Percentiles rank a stretch among this genome's conserved stretches.
Conservation (phyloP, 176 grass and related monocot genomes). For the Alopecurus myosuroides region DNA sequence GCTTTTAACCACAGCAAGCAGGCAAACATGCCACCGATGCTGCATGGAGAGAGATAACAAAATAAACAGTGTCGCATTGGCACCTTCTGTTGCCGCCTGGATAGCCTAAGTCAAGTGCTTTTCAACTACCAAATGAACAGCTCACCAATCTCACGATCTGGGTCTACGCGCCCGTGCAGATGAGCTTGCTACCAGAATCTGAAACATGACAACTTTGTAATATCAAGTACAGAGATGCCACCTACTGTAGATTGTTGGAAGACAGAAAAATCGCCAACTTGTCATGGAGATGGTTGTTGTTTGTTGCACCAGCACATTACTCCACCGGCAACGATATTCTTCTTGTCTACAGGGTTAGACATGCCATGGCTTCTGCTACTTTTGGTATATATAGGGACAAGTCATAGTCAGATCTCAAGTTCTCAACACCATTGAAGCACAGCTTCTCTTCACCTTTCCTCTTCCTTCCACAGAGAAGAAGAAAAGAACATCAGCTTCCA, state of each 20-base stretch:
- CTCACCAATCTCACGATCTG: background rate
- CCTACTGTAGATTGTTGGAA: background rate
- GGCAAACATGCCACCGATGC: background rate
- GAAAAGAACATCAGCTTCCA: background rate
- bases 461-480: background rate
- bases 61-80: background rate
- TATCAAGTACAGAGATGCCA: background rate
- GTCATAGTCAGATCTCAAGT: background rate
- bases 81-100: no score
- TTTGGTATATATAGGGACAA: slow-evolving; percentile 36
- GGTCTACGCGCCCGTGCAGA: background rate
- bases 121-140: no score
- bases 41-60: no score
- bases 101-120: no score
- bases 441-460: background rate
- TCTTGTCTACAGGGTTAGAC: background rate
- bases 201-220: slow-evolving; percentile 1
- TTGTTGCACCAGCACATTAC: background rate
- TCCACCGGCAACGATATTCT: slow-evolving; percentile 17
- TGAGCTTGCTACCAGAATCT: background rate
- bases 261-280: background rate
- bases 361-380: slow-evolving; percentile 3
- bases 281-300: background rate
- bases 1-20: no score
- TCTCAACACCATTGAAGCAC: background rate